Evolutionary conservation across 2,329 filamentous ascomycete species (phyloP).

Genomic region (Dothideomycetes sp.): DNA sequence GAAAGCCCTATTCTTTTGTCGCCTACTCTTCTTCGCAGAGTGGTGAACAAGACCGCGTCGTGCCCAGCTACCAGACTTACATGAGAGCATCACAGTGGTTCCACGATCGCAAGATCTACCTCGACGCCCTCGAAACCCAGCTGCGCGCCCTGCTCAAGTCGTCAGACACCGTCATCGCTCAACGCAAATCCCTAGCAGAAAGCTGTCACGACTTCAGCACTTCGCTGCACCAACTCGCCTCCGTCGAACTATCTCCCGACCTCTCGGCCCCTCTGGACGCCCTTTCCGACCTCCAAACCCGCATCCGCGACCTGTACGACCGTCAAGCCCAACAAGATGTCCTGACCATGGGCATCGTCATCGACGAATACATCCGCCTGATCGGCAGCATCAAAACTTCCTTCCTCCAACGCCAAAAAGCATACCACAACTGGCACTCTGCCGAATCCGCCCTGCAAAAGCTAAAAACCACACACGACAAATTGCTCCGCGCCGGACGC

Average conservation of each 20-base stretch:
- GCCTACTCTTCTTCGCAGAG: neutral
- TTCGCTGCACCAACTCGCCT: constrained; percentile 83
- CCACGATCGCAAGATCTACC: constrained; percentile 87
- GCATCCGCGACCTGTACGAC: constrained; percentile 90
- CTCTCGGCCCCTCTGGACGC: constrained; percentile 84
- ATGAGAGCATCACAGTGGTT: constrained; percentile 61
- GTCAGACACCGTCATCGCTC: constrained; percentile 83
- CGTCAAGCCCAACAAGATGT: constrained; percentile 96
- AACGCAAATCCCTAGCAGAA: constrained; percentile 88
- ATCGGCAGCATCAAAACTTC: constrained; percentile 93
- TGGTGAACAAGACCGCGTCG: constrained; percentile 2
- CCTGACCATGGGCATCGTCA: constrained; percentile 89
- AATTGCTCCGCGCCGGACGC: constrained; percentile 86
- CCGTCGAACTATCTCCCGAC: constrained; percentile 82
- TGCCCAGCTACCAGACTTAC: constrained; percentile 15
- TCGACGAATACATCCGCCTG: constrained; percentile 94
- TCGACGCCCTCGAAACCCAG: constrained; percentile 88
- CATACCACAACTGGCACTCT: constrained; percentile 86
- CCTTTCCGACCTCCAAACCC: constrained; percentile 84
- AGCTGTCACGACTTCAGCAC: constrained; percentile 87
- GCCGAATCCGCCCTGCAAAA: constrained; percentile 88
- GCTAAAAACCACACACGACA: constrained; percentile 81
- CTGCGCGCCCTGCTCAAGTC: constrained; percentile 84
- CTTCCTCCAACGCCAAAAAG: constrained; percentile 86
- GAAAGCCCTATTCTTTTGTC: too few relatives aligned